A percentile compares a stretch with the other conserved stretches of the same genome.
Evolutionary conservation across 192 early-diverging fungal species (phyloP).

Genomic region (Mortierella claussenii): DNA sequence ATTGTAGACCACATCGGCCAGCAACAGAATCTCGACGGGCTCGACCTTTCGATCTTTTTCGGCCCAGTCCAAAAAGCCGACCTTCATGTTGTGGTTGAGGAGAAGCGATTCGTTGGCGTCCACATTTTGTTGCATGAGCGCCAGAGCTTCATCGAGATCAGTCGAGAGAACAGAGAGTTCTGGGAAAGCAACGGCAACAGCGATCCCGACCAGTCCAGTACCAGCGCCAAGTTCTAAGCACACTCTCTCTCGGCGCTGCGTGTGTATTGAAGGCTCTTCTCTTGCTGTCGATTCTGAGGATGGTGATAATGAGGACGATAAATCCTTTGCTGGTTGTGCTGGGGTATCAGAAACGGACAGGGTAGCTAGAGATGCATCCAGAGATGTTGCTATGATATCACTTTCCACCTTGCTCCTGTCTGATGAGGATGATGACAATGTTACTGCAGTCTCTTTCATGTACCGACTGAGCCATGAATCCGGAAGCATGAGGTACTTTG

Average conservation of each 20-base stretch:
- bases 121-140: constrained; percentile 59
- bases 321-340: not conserved
- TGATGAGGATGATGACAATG: not conserved
- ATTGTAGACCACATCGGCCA: constrained; percentile 52
- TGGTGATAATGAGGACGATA: not conserved
- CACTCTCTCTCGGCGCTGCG: constrained; percentile 13
- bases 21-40: constrained; percentile 41
- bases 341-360: constrained; percentile 12
- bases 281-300: not conserved
- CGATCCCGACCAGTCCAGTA: constrained; percentile 62
- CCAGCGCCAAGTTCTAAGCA: constrained; percentile 62
- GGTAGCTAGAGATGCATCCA: constrained; percentile 15
- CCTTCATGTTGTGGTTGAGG: constrained; percentile 35
- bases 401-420: not conserved
- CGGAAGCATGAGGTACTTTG: constrained; percentile 40
- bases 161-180: constrained; percentile 49
- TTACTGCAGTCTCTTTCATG: constrained; percentile 26
- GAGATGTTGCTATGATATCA: no score
- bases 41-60: constrained; percentile 47
- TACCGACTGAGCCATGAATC: constrained; percentile 47
- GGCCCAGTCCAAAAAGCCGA: constrained; percentile 50
- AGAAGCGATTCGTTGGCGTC: constrained; percentile 34
- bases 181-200: constrained; percentile 53
- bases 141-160: constrained; percentile 58
- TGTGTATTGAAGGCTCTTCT: constrained; percentile 3